Evolutionary conservation across 129 eudicot genomes (phyloP).

Genomic region (Flaveria bidentis): DNA sequence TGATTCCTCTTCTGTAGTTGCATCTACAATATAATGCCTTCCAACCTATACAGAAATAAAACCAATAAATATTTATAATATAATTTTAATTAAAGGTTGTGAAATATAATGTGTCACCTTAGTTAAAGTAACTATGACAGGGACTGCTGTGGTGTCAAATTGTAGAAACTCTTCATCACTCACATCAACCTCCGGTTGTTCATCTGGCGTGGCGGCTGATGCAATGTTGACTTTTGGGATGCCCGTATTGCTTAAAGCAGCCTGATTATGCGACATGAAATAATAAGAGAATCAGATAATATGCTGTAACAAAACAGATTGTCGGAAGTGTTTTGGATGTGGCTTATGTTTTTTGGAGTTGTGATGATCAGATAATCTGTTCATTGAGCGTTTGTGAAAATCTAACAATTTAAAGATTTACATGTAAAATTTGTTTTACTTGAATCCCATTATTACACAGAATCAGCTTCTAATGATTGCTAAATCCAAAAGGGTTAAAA

Average conservation of each 20-base stretch:
- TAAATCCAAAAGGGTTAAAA: background rate
- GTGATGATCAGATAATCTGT: background rate
- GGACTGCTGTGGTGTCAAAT: slow-evolving; percentile 81
- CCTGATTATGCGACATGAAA: slow-evolving; percentile 36
- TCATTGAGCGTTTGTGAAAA: background rate
- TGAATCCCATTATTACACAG: background rate
- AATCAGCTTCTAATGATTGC: background rate
- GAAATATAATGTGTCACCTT: background rate
- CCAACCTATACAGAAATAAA: slow-evolving; percentile 56
- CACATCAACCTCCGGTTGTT: slow-evolving; percentile 84
- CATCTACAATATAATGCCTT: slow-evolving; percentile 87
- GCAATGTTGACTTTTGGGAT: slow-evolving; percentile 79
- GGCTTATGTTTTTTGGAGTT: background rate
- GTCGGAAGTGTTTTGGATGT: background rate
- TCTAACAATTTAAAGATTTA: background rate
- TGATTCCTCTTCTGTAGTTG: slow-evolving; percentile 93
- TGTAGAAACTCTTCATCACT: slow-evolving; percentile 91
- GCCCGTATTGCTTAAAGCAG: slow-evolving; percentile 87
- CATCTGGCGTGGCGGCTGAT: slow-evolving; percentile 59
- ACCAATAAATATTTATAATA: background rate
- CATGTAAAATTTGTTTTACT: no score
- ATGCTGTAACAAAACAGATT: background rate
- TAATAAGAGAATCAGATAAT: background rate
- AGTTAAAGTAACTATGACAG: slow-evolving; percentile 90
- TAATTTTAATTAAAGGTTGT: background rate